Conservation (phyloP, 768 basidiomycete genomes). For the Macrolepiota fuliginosa region DNA sequence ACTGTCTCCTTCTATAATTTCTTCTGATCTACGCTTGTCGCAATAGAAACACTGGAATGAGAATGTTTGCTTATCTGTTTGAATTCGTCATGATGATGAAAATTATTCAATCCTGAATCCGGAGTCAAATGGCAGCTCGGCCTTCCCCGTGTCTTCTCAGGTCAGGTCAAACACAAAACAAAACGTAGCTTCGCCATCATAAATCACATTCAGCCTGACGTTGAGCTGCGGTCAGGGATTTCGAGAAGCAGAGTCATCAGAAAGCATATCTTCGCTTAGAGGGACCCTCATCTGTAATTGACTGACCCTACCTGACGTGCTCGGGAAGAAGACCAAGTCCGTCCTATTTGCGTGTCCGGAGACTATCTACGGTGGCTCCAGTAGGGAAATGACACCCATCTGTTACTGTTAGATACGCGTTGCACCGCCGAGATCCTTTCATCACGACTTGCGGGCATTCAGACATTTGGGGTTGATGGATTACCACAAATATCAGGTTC, state of each 20-base stretch:
- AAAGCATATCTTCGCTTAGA: no score
- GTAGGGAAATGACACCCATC: background rate
- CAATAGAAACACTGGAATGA: background rate
- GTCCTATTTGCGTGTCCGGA: background rate
- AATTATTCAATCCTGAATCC: no score
- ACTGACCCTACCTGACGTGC: no score
- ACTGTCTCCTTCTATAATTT: background rate
- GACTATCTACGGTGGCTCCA: background rate
- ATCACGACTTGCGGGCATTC: background rate
- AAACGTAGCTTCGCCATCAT: background rate
- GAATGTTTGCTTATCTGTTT: no score
- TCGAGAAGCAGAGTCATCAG: no score
- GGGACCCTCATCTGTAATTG: no score
- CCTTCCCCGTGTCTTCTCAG: background rate
- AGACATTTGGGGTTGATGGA: background rate
- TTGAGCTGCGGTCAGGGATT: no score
- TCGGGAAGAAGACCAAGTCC: background rate
- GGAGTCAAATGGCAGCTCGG: background rate
- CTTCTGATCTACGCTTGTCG: background rate
- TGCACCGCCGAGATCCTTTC: background rate
- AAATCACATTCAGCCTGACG: background rate
- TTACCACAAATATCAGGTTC: background rate
- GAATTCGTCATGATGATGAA: no score
- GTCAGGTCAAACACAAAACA: no score
- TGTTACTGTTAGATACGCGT: background rate